Percentiles rank a stretch among this genome's conserved stretches.
These are phyloP conservation scores for Elsinoe australis DNA, from an alignment of 2,329 filamentous ascomycete genomes.

Conservation along the genomic window DNA sequence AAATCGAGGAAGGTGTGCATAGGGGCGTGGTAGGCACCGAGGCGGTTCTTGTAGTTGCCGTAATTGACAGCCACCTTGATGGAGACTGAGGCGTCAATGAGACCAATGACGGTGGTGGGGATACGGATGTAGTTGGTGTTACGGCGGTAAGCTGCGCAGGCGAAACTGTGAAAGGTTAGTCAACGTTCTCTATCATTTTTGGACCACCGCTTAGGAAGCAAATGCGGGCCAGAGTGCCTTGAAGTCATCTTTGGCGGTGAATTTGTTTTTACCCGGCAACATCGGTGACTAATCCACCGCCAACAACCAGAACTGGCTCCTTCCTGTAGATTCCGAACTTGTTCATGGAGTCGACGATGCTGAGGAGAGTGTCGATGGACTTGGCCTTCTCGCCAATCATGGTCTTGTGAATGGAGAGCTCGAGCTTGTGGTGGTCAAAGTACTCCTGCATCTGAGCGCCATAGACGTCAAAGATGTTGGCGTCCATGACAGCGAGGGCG, in stretches of 20 bases:
- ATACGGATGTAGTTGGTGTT: constrained; percentile 68
- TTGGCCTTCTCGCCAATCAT: constrained; percentile 71
- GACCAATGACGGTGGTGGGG: constrained; percentile 65
- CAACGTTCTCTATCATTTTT: constrained; percentile 19
- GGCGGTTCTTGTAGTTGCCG: constrained; percentile 66
- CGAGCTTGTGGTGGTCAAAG: constrained; percentile 56
- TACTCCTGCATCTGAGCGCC: constrained; percentile 59
- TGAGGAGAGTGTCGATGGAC: constrained; percentile 60
- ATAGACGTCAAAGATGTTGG: constrained; percentile 63
- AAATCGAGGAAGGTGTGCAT: constrained; percentile 68
- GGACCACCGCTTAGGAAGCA: constrained; percentile 26
- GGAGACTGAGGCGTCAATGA: constrained; percentile 67
- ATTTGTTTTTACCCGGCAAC: constrained; percentile 57
- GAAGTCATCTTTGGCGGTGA: constrained; percentile 38
- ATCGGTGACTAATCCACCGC: constrained; percentile 63
- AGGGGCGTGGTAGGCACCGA: constrained; percentile 66
- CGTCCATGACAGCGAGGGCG: constrained; percentile 61
- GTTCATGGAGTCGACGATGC: constrained; percentile 66
- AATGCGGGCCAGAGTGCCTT: constrained; percentile 44
- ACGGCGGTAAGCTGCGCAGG: constrained; percentile 62
- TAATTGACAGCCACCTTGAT: constrained; percentile 77
- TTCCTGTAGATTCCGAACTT: constrained; percentile 64
- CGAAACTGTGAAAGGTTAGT: constrained; percentile 45
- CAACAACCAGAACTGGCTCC: constrained; percentile 59
- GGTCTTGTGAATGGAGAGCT: constrained; percentile 61